These are phyloP conservation scores for Apocynum venetum DNA, from an alignment of 257 asterid species.

Conservation along the genomic window DNA sequence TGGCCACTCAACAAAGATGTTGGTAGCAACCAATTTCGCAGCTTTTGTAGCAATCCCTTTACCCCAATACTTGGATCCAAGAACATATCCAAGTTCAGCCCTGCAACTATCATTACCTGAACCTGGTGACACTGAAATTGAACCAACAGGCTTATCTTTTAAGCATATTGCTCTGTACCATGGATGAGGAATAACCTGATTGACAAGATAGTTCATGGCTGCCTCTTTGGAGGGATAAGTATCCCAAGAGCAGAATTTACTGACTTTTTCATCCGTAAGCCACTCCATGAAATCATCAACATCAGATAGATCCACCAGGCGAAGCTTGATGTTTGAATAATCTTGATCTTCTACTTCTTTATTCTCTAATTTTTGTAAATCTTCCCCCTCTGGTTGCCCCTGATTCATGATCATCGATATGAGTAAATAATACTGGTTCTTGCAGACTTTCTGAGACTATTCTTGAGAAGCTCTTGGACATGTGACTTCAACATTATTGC, in stretches of 20 bases:
- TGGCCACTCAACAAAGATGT: constrained; percentile 61
- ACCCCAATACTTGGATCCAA: constrained; percentile 75
- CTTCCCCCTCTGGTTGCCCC: not conserved
- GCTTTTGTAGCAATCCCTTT: constrained; percentile 72
- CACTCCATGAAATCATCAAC: constrained; percentile 56
- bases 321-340: constrained; percentile 40
- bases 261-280: constrained; percentile 57
- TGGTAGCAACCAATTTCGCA: constrained; percentile 57
- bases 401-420: constrained; percentile 2
- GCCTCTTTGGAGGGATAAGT: constrained; percentile 47
- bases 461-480: not conserved
- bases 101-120: constrained; percentile 39
- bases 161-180: constrained; percentile 63
- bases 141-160: constrained; percentile 48
- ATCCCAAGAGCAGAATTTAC: constrained; percentile 66
- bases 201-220: constrained; percentile 31
- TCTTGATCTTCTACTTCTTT: not conserved
- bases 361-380: not conserved
- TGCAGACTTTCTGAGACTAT: not conserved
- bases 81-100: constrained; percentile 67
- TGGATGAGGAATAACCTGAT: constrained; percentile 35
- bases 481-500: not conserved
- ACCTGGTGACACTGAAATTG: constrained; percentile 42
- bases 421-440: not conserved
- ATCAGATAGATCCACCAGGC: constrained; percentile 51